A percentile compares a stretch with the other conserved stretches of the same genome.
These are phyloP conservation scores for Dalbergia cochinchinensis DNA, from an alignment of 306 rosid species.

Conservation along the genomic window DNA sequence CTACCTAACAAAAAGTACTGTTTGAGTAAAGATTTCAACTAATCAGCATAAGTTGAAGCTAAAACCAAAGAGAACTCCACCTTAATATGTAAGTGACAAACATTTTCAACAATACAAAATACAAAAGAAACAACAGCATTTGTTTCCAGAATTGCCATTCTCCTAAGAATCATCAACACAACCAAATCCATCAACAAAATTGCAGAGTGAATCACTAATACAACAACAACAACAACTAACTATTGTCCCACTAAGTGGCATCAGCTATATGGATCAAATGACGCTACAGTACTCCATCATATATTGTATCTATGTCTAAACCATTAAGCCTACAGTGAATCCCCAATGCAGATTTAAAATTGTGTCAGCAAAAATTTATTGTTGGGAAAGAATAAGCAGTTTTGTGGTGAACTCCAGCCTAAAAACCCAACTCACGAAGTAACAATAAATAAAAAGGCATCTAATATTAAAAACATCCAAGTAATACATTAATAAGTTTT, in stretches of 20 bases:
- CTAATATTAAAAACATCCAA: neutral
- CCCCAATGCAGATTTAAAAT: neutral
- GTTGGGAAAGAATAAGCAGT: slow-evolving; percentile 9
- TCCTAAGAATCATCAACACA: slow-evolving; percentile 1
- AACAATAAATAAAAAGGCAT: neutral
- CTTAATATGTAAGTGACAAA: slow-evolving; percentile 2
- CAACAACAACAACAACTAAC: too few relatives aligned
- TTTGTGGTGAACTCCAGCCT: neutral
- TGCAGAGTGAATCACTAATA: too few relatives aligned
- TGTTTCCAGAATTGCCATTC: slow-evolving; percentile 13
- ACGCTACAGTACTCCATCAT: too few relatives aligned
- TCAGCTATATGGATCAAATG: too few relatives aligned
- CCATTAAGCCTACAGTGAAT: too few relatives aligned
- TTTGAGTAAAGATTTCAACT: neutral
- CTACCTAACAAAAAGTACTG: neutral
- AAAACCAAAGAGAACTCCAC: neutral
- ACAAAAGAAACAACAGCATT: neutral
- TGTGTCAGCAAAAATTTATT: neutral
- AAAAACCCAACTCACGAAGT: slow-evolving; percentile 33
- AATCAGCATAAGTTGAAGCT: too few relatives aligned
- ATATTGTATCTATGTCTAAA: too few relatives aligned
- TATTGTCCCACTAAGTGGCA: too few relatives aligned
- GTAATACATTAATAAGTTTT: slow-evolving; percentile 18
- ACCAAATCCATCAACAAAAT: neutral
- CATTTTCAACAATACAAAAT: neutral